Conservation (phyloP, 2,329 filamentous ascomycete genomes). For the Cyanodermella asteris region DNA sequence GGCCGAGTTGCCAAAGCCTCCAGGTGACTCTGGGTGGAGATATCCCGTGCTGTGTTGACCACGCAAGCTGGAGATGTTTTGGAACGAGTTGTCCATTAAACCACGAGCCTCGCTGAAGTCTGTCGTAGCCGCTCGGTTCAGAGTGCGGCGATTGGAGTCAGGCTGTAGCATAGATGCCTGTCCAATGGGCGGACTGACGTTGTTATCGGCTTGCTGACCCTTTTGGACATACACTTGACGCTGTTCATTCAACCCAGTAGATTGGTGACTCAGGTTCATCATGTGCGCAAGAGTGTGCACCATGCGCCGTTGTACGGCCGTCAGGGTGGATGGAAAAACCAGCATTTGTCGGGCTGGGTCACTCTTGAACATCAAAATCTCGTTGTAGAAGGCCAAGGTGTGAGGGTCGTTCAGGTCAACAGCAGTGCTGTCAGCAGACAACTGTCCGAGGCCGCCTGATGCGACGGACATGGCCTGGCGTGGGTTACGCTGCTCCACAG, state of each 20-base stretch:
- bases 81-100: slow-evolving; percentile 54
- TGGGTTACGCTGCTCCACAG: slow-evolving; percentile 36
- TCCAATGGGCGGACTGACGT: slow-evolving; percentile 39
- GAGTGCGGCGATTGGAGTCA: slow-evolving; percentile 58
- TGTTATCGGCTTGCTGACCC: slow-evolving; percentile 26
- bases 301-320: slow-evolving; percentile 65
- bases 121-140: slow-evolving; percentile 90
- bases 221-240: slow-evolving; percentile 76
- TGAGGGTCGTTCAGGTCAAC: slow-evolving; percentile 82
- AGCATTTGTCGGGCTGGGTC: slow-evolving; percentile 56
- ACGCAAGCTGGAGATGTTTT: no score
- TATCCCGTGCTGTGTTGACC: slow-evolving; percentile 61
- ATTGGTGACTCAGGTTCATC: slow-evolving; percentile 78
- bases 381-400: slow-evolving; percentile 72
- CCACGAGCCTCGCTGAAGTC: slow-evolving; percentile 75
- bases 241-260: slow-evolving; percentile 68
- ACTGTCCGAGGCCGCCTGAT: no score
- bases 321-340: slow-evolving; percentile 60
- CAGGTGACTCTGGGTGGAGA: slow-evolving; percentile 65
- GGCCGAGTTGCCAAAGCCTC: slow-evolving; percentile 43
- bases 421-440: no score
- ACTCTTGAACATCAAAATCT: slow-evolving; percentile 73
- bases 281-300: slow-evolving; percentile 91
- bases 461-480: slow-evolving; percentile 24
- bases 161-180: slow-evolving; percentile 44